These are phyloP conservation scores for Solanum hybrid DNA, from an alignment of 305 asterid genomes.

Conservation along the genomic window DNA sequence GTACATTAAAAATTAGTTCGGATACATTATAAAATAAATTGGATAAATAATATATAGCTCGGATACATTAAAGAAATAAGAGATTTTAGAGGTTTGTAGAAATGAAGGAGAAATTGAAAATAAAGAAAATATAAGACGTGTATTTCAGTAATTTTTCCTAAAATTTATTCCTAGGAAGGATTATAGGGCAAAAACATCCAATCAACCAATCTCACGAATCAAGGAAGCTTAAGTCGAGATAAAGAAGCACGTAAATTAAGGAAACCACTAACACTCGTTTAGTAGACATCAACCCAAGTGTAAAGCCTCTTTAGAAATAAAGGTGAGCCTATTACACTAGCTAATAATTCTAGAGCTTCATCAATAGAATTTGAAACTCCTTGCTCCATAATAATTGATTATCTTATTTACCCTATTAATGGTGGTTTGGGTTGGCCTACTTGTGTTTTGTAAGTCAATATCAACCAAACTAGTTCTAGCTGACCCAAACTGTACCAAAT, in stretches of 20 bases:
- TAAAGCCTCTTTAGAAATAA: neutral
- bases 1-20: too few species aligned
- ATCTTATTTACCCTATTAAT: neutral
- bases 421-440: neutral
- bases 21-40: too few species aligned
- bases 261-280: neutral
- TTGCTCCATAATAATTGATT: neutral
- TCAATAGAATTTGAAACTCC: neutral
- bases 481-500: neutral
- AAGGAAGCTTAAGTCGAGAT: neutral
- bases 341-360: neutral
- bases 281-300: neutral
- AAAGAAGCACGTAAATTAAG: neutral
- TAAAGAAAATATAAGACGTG: accelerated
- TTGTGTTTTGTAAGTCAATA: neutral
- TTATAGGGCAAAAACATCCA: neutral
- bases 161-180: neutral
- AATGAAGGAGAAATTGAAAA: too few species aligned
- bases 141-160: too few species aligned
- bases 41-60: too few species aligned
- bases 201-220: neutral
- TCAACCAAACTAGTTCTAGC: neutral
- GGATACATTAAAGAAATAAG: too few species aligned
- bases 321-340: neutral
- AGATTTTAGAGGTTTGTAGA: too few species aligned